Evolutionary conservation across 768 basidiomycete genomes (phyloP).

Genomic region (Omphalotus guepiniiformis): DNA sequence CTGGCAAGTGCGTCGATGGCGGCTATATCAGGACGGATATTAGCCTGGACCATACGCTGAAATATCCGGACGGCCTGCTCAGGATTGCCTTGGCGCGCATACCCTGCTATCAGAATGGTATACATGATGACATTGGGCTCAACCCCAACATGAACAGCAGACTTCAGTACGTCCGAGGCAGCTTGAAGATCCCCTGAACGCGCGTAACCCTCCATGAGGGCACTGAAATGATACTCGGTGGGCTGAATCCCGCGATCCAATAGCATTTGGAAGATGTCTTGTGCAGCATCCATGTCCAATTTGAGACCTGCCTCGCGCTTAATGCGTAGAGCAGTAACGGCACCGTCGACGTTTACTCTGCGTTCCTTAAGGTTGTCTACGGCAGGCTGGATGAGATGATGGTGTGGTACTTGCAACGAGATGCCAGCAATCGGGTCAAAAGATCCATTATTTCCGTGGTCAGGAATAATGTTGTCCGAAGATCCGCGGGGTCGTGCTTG

Average conservation of each 20-base stretch:
- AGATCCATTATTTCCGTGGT: conserved; percentile 17
- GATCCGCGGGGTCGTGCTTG: conserved; percentile 13
- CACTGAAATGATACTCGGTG: conserved; percentile 66
- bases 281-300: conserved; percentile 46
- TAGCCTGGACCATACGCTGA: conserved; percentile 55
- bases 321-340: conserved; percentile 59
- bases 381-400: conserved; percentile 13
- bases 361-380: conserved; percentile 36
- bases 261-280: conserved; percentile 53
- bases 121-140: conserved; percentile 63
- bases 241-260: conserved; percentile 67
- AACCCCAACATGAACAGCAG: conserved; percentile 46
- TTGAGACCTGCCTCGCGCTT: conserved; percentile 53
- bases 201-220: conserved; percentile 74
- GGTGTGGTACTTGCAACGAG: conserved; percentile 20
- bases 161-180: conserved; percentile 53
- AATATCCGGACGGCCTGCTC: conserved; percentile 51
- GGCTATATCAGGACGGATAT: conserved; percentile 64
- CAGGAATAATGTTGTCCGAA: conserved; percentile 16
- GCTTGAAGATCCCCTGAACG: conserved; percentile 52
- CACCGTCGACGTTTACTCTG: conserved; percentile 38
- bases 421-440: conserved; percentile 54
- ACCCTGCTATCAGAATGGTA: conserved; percentile 72
- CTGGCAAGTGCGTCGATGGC: conserved; percentile 68
- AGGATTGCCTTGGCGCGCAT: conserved; percentile 57